These are phyloP conservation scores for Apophysomyces variabilis DNA, from an alignment of 371 early-diverging fungal species.

Conservation along the genomic window DNA sequence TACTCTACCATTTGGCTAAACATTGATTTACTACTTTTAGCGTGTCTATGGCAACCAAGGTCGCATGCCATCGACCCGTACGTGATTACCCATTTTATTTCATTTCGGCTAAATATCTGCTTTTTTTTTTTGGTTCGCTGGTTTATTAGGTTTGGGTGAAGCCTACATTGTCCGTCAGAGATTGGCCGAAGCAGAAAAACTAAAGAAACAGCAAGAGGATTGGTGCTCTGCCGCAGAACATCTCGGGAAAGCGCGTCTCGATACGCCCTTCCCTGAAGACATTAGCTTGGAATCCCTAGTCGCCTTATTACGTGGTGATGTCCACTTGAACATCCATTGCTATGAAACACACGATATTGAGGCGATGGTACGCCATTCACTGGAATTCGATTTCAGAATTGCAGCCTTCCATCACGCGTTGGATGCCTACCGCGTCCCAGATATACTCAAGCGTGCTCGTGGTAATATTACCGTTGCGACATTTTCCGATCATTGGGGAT, in stretches of 20 bases:
- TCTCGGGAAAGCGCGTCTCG: slow-evolving; percentile 25
- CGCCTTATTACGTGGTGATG: slow-evolving; percentile 74
- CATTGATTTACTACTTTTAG: not conserved
- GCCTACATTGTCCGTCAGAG: slow-evolving; percentile 71
- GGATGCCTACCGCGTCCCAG: slow-evolving; percentile 77
- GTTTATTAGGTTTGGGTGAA: slow-evolving; percentile 66
- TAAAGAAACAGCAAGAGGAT: slow-evolving; percentile 68
- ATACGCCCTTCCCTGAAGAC: slow-evolving; percentile 68
- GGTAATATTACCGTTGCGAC: slow-evolving; percentile 70
- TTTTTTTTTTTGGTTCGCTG: slow-evolving; percentile 21
- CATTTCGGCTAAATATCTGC: too few relatives aligned
- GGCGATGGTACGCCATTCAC: slow-evolving; percentile 74
- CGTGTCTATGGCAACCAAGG: slow-evolving; percentile 18
- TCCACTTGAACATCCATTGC: slow-evolving; percentile 76
- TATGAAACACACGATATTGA: slow-evolving; percentile 74
- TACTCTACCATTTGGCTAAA: too few relatives aligned
- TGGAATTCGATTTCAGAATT: slow-evolving; percentile 79
- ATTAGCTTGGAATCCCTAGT: slow-evolving; percentile 64
- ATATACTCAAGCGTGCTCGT: slow-evolving; percentile 62
- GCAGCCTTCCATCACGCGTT: slow-evolving; percentile 83
- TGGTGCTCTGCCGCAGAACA: slow-evolving; percentile 77
- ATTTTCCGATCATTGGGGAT: slow-evolving; percentile 75
- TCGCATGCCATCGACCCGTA: slow-evolving; percentile 44
- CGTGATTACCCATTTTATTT: not conserved
- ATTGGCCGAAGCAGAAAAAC: slow-evolving; percentile 60